Percentiles rank a stretch among this genome's conserved stretches.
These are phyloP conservation scores for Coprinopsis marcescibilis DNA, from an alignment of 768 basidiomycete species.

Conservation along the genomic window DNA sequence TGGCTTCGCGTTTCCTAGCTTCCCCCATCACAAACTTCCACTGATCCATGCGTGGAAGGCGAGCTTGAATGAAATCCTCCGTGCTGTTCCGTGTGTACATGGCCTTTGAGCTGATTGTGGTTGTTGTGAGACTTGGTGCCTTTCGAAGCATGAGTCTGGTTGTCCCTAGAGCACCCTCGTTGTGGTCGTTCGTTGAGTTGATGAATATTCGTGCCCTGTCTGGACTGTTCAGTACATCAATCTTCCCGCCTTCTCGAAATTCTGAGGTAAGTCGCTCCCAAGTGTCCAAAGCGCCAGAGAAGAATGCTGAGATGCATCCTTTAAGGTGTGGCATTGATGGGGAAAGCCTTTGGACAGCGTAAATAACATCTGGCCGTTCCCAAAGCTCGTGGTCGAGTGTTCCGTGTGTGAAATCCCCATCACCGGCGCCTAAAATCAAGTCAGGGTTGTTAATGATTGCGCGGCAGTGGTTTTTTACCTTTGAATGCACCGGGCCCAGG, in stretches of 20 bases:
- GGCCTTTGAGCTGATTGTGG: not conserved
- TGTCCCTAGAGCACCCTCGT: constrained; percentile 16
- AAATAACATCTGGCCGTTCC: constrained; percentile 17
- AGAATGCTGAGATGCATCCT: constrained; percentile 18
- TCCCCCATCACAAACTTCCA: not conserved
- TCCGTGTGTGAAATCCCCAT: constrained; percentile 9
- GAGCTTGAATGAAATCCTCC: not conserved
- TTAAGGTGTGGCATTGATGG: constrained; percentile 15
- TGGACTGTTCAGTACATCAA: constrained; percentile 4
- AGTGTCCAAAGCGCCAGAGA: constrained; percentile 16
- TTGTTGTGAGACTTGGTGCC: not conserved
- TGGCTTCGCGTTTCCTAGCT: not conserved
- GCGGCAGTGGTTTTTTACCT: constrained; percentile 13
- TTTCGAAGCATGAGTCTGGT: not conserved
- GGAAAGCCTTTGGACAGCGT: constrained; percentile 9
- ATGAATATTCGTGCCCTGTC: constrained; percentile 11
- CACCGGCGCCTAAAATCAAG: constrained; percentile 13
- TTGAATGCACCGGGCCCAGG: constrained; percentile 19
- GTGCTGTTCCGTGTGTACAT: not conserved
- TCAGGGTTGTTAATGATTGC: constrained; percentile 17
- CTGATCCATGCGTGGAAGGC: too few species aligned
- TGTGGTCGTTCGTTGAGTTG: constrained; percentile 16
- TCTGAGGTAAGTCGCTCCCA: constrained; percentile 14
- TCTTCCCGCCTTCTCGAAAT: constrained; percentile 10
- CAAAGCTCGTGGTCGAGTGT: constrained; percentile 20